Base-by-base conservation (phyloP, 148 eudicot genomes). In the Silene uniflora region DNA sequence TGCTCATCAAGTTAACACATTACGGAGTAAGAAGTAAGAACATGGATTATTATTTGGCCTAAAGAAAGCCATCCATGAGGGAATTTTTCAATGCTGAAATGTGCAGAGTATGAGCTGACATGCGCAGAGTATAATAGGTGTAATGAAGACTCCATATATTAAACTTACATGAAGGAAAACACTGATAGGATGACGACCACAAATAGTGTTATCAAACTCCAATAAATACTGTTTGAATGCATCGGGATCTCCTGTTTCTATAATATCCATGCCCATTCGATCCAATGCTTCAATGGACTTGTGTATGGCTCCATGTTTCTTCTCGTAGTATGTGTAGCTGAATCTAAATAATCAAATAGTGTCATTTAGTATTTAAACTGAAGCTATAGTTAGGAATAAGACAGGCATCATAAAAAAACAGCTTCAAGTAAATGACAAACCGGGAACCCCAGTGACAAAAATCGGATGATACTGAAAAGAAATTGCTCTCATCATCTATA, bases 361-460 rank as follows among this genome's bases (percentile, higher is more conserved):
- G 8, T n/a, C 10, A 49, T 59, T 67, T 16, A 70, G 49, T 23
- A 10, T n/a, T 49, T 17, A 8, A 25, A 21, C 7, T 23, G 18
- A 22, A 29, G 60, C 21, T 10, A 16, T 42, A 4, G 21, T 3
- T 1, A 14, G 22, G 6, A n/a, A 5, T 46, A 69, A 18, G 62
- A 18, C 54, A 21, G 24, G 44, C 46, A 56, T 71, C 18, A 10
- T 9, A 17, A 17, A 62, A 46, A 27, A 24, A 19, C 17, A 65
- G 35, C 22, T n/a, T 18, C 11, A 27, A 60, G 25, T 25, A 23
- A 25, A 23, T 18, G 66, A 79, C 97, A 78, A 85, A 92, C 99
- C 97, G 89, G 58, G 97, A 80, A 6, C 99, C 99, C 99, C 99
- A 95, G 79, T 95, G 97, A 79, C 99, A 95, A 83, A 95, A 95